These are phyloP conservation scores for Apiosordaria backusii DNA, from an alignment of 495 filamentous ascomycete species.

Conservation along the genomic window DNA sequence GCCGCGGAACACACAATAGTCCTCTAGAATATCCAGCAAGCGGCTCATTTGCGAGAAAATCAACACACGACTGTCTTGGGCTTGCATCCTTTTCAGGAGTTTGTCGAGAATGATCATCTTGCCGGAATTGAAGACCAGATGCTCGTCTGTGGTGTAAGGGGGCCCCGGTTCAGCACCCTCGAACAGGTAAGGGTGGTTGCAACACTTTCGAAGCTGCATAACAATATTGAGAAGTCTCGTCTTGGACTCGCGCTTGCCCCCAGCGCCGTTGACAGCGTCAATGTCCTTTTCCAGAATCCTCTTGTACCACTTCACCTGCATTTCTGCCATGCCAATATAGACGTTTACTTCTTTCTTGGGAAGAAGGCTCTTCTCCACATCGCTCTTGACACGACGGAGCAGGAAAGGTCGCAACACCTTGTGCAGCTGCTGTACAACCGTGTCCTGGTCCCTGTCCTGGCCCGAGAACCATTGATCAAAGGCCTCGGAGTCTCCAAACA, in stretches of 20 bases:
- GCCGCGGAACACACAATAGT: conserved; percentile 93
- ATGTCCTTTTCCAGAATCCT: conserved; percentile 99
- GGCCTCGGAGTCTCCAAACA: conserved; percentile 95
- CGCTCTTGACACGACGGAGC: conserved; percentile 92
- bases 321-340: conserved; percentile 97
- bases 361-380: conserved; percentile 96
- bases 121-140: conserved; percentile 86
- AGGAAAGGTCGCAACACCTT: conserved; percentile 91
- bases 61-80: conserved; percentile 82
- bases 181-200: conserved; percentile 98
- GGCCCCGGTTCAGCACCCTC: conserved; percentile 97
- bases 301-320: conserved; percentile 99
- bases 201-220: conserved; percentile 99
- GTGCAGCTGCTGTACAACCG: conserved; percentile 95
- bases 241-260: conserved; percentile 96
- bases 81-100: conserved; percentile 77
- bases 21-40: conserved; percentile 93
- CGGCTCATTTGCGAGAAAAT: conserved; percentile 99
- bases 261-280: conserved; percentile 95
- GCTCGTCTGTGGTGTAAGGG: conserved; percentile 97
- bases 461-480: conserved; percentile 97
- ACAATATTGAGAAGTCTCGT: conserved; percentile 98
- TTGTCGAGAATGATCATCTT: conserved; percentile 99
- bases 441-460: conserved; percentile 86
- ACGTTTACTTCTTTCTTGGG: conserved; percentile 98